phyloP scores from a whole-genome alignment of 2,329 filamentous ascomycete genomes.

The Epichloe coenophiala region DNA sequence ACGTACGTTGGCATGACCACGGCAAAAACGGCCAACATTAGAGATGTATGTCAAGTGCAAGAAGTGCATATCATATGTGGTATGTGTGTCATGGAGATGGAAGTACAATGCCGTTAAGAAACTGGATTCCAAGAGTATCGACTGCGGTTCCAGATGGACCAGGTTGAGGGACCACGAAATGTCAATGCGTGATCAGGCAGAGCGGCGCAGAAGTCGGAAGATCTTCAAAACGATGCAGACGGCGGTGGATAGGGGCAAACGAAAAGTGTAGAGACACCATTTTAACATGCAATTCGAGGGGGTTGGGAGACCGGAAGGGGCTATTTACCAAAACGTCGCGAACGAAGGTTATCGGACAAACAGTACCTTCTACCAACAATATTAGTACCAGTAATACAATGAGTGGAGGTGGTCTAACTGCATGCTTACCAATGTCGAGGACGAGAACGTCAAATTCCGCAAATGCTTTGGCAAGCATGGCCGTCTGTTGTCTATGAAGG shows the following conservation, averaged over 20 bases:
- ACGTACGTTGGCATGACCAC: neutral
- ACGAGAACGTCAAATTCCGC: conserved; percentile 19
- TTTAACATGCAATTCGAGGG: neutral
- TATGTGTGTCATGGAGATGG: neutral
- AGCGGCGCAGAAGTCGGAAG: too few relatives aligned
- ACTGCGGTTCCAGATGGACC: neutral
- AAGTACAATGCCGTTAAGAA: neutral
- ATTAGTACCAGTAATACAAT: conserved; percentile 1
- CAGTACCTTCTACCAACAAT: conserved; percentile 52
- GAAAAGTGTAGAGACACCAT: neutral
- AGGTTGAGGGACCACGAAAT: neutral
- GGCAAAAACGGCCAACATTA: neutral
- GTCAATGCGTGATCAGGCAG: neutral
- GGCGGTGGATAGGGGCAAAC: neutral
- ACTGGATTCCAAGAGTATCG: neutral
- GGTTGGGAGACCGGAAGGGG: neutral
- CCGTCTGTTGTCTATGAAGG: neutral
- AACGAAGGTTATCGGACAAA: conserved; percentile 74
- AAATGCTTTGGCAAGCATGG: conserved; percentile 9
- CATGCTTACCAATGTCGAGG: conserved; percentile 23
- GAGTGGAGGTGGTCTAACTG: conserved; percentile 4
- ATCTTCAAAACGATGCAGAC: neutral
- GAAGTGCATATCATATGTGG: neutral
- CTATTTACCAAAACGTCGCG: conserved; percentile 65
- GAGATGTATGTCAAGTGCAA: neutral